phyloP scores from a whole-genome alignment of 192 early-diverging fungal genomes.

The Coemansia sp. region DNA sequence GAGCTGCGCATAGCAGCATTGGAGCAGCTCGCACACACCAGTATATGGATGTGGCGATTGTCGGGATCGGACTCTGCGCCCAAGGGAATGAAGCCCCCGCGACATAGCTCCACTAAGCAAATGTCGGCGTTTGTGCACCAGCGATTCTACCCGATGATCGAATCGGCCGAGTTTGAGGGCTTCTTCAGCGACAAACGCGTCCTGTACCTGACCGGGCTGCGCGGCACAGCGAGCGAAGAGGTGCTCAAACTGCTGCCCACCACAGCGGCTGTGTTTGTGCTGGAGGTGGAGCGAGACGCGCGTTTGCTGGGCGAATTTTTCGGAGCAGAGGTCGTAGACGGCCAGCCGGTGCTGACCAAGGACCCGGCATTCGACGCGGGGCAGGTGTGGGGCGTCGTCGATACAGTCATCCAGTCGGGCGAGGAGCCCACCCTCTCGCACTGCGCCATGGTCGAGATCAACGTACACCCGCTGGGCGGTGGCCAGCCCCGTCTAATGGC shows the following conservation, averaged over 20 bases:
- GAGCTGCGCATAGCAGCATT: constrained; percentile 18
- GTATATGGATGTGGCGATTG: constrained; percentile 41
- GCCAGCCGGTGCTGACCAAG: not conserved
- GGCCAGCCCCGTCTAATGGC: constrained; percentile 10
- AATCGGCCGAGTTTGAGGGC: constrained; percentile 35
- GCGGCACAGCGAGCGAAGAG: constrained; percentile 10
- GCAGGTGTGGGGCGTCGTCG: constrained; percentile 45
- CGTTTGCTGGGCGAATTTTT: constrained; percentile 24
- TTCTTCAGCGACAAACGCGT: constrained; percentile 32
- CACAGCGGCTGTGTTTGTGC: constrained; percentile 33
- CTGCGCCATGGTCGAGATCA: not conserved
- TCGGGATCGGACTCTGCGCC: constrained; percentile 18
- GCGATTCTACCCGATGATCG: constrained; percentile 43
- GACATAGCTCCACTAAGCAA: constrained; percentile 13
- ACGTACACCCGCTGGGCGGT: not conserved
- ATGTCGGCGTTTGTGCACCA: constrained; percentile 40
- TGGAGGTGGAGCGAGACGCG: constrained; percentile 31
- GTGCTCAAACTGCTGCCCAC: constrained; percentile 32
- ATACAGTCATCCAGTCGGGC: not conserved
- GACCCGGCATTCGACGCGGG: constrained; percentile 34
- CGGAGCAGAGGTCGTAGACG: constrained; percentile 15
- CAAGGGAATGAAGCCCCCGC: not conserved
- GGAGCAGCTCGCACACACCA: constrained; percentile 15
- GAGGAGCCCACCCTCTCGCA: not conserved
- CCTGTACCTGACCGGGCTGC: constrained; percentile 17